Evolutionary conservation across 345 rosid genomes (phyloP).

Genomic region (Camelina sativa): DNA sequence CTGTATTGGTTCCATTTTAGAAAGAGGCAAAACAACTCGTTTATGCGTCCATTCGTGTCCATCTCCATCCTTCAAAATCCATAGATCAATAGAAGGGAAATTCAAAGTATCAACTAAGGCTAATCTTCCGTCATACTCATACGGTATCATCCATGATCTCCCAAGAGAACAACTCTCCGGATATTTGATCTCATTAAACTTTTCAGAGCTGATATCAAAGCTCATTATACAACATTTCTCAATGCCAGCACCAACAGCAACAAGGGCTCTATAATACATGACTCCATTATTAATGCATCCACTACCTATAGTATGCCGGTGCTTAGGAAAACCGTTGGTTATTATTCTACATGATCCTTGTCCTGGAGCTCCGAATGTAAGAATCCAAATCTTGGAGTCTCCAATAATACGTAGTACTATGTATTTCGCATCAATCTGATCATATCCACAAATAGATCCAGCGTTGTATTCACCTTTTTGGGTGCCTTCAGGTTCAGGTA

Average conservation of each 20-base stretch:
- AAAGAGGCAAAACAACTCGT: background rate
- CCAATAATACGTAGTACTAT: background rate
- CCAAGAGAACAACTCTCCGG: background rate
- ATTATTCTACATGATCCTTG: background rate
- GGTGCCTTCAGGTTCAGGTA: background rate
- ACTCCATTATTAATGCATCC: background rate
- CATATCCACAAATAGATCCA: background rate
- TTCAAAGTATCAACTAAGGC: background rate
- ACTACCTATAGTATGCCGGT: background rate
- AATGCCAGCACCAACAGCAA: background rate
- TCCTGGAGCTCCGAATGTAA: constrained; percentile 2
- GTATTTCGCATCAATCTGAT: background rate
- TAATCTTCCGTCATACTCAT: constrained; percentile 23
- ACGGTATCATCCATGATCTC: background rate
- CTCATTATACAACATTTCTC: background rate
- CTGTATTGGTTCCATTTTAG: background rate
- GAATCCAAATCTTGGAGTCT: background rate
- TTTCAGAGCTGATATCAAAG: constrained; percentile 19
- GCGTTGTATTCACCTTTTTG: background rate
- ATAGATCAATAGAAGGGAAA: background rate
- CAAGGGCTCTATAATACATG: background rate
- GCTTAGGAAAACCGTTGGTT: background rate
- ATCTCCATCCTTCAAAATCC: background rate
- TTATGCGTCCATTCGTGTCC: constrained; percentile 13
- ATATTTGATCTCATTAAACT: background rate